Conservation (phyloP, 2,329 filamentous ascomycete species). For the Leptosphaerulina australis region DNA sequence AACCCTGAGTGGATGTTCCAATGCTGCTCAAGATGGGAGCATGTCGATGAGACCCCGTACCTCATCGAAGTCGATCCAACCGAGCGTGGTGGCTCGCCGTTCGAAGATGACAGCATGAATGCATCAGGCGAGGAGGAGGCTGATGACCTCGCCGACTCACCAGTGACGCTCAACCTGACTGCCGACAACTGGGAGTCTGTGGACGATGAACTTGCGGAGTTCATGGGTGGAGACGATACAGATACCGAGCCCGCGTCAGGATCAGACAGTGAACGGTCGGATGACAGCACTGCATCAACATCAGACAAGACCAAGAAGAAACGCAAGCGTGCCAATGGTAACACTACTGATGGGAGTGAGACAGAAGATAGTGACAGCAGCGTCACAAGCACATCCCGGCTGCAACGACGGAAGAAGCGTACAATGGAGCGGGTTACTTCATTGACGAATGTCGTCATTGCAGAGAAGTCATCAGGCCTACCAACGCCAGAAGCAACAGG, state of each 20-base stretch:
- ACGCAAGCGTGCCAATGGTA: constrained; percentile 42
- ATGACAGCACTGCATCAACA: constrained; percentile 31
- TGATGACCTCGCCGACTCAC: constrained; percentile 35
- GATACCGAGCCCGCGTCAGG: constrained; percentile 41
- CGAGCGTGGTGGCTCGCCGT: constrained; percentile 54
- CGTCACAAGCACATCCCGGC: constrained; percentile 44
- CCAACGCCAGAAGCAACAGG: constrained; percentile 50
- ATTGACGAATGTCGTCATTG: constrained; percentile 51
- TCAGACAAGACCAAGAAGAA: constrained; percentile 41
- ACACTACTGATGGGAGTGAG: constrained; percentile 44
- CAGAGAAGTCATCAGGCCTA: constrained; percentile 50
- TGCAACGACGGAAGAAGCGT: constrained; percentile 57
- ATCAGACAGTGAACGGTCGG: constrained; percentile 43
- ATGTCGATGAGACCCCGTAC: constrained; percentile 78
- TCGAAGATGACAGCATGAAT: constrained; percentile 51
- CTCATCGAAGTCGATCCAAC: constrained; percentile 76
- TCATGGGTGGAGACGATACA: constrained; percentile 61
- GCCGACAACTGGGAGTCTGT: constrained; percentile 53
- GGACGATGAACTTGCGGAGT: constrained; percentile 77
- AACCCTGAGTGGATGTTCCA: constrained; percentile 88
- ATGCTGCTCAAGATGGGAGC: constrained; percentile 82
- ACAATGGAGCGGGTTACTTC: constrained; percentile 56
- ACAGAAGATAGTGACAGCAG: constrained; percentile 52
- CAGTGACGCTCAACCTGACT: constrained; percentile 34
- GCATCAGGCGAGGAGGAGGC: constrained; percentile 48